Percentiles rank a stretch among this genome's conserved stretches.
These are phyloP conservation scores for Coniochaeta sp. DNA, from an alignment of 2,329 filamentous ascomycete species.

Conservation along the genomic window DNA sequence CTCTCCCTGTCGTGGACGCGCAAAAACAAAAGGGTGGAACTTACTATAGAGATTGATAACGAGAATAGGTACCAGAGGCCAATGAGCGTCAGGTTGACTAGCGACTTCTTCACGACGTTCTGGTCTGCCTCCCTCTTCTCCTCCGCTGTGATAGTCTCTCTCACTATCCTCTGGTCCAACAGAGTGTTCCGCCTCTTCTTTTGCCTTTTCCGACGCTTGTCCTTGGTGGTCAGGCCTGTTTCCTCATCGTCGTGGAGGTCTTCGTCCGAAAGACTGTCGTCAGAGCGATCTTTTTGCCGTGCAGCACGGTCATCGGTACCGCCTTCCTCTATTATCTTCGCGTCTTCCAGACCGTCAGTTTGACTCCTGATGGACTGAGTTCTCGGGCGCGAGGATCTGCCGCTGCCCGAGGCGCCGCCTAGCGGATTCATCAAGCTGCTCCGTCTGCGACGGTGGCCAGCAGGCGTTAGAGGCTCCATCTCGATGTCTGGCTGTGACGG, in stretches of 20 bases:
- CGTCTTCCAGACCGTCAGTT: constrained; percentile 25
- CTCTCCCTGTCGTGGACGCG: not conserved
- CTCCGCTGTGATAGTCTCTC: constrained; percentile 54
- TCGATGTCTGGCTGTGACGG: constrained; percentile 35
- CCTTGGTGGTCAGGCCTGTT: constrained; percentile 70
- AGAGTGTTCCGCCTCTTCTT: constrained; percentile 60
- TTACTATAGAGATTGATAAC: constrained; percentile 81
- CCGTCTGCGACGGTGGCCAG: constrained; percentile 46
- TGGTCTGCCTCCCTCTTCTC: constrained; percentile 72
- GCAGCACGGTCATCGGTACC: constrained; percentile 9
- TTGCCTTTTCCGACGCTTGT: constrained; percentile 59
- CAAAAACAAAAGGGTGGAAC: constrained; percentile 18
- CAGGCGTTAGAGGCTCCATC: constrained; percentile 43
- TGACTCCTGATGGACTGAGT: constrained; percentile 20
- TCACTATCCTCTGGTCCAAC: constrained; percentile 62
- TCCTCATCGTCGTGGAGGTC: constrained; percentile 82
- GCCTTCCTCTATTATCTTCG: constrained; percentile 39
- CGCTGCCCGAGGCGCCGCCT: constrained; percentile 13
- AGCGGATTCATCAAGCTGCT: constrained; percentile 43
- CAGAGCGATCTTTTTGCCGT: constrained; percentile 13
- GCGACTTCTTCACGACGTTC: constrained; percentile 59
- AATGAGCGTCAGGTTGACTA: constrained; percentile 76
- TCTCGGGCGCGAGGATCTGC: constrained; percentile 17
- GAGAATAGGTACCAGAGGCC: constrained; percentile 86
- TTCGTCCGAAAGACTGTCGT: constrained; percentile 60